phyloP scores from a whole-genome alignment of 1,284 basidiomycete genomes.

The Phylloboletellus chloephorus region DNA sequence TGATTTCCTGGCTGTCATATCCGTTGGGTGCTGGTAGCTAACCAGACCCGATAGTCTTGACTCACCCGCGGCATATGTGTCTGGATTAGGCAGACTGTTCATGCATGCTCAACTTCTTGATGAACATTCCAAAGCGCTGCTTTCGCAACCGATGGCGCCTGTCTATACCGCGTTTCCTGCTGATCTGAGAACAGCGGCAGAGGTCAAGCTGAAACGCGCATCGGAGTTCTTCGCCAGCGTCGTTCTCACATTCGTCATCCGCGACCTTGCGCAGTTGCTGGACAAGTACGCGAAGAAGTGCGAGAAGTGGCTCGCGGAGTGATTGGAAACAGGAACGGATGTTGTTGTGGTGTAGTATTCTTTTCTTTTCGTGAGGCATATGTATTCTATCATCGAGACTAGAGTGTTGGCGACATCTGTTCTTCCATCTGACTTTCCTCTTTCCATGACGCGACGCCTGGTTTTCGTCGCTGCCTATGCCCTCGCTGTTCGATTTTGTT shows the following conservation, averaged over 20 bases:
- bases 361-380: conserved; percentile 27
- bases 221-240: conserved; percentile 92
- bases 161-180: conserved; percentile 66
- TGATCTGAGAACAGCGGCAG: conserved; percentile 61
- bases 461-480: conserved; percentile 13
- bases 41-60: conserved; percentile 57
- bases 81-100: conserved; percentile 74
- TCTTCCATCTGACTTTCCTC: conserved; percentile 22
- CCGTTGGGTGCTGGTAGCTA: conserved; percentile 9
- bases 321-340: conserved; percentile 25
- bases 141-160: conserved; percentile 56
- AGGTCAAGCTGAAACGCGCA: conserved; percentile 69
- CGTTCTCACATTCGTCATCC: conserved; percentile 87
- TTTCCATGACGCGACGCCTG: conserved; percentile 10
- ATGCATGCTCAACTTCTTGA: conserved; percentile 75
- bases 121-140: conserved; percentile 76
- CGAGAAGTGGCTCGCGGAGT: conserved; percentile 83
- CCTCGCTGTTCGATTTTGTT: conserved; percentile 16
- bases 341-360: conserved; percentile 28
- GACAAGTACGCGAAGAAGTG: conserved; percentile 91
- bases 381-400: conserved; percentile 42
- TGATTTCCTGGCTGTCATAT: conserved; percentile 18
- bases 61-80: conserved; percentile 82
- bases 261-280: conserved; percentile 75
- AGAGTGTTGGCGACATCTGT: conserved; percentile 30